These are phyloP conservation scores for Geotrichum siamense DNA, from an alignment of 1,139 yeast species.

Conservation along the genomic window DNA sequence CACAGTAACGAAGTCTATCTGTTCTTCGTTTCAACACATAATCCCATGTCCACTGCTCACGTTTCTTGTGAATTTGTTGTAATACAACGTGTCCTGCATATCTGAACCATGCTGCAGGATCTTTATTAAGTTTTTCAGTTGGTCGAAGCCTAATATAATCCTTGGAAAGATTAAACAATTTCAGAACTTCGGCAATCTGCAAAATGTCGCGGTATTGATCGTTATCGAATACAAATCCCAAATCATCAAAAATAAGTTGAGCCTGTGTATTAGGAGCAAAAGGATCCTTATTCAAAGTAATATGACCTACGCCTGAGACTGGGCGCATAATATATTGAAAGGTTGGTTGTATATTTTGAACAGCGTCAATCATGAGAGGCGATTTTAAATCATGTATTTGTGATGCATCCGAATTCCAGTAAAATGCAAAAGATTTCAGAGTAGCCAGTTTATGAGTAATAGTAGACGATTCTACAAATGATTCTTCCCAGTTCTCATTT, in stretches of 20 bases:
- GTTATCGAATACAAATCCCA: conserved; percentile 78
- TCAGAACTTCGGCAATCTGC: conserved; percentile 74
- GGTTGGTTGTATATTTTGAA: conserved; percentile 24
- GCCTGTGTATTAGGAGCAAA: conserved; percentile 61
- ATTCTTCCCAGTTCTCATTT: conserved; percentile 75
- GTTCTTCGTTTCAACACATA: conserved; percentile 63
- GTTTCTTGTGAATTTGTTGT: conserved; percentile 71
- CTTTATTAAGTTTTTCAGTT: conserved; percentile 47
- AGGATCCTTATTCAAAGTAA: conserved; percentile 77
- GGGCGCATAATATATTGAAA: conserved; percentile 73
- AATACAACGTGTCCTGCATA: conserved; percentile 70
- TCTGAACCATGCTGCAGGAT: conserved; percentile 73
- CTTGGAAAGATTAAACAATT: conserved; percentile 67
- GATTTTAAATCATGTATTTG: conserved; percentile 28
- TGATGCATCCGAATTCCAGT: conserved; percentile 70
- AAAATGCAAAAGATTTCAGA: conserved; percentile 64
- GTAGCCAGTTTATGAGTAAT: conserved; percentile 72
- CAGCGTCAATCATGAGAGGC: conserved; percentile 30
- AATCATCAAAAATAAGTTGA: conserved; percentile 75
- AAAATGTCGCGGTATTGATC: conserved; percentile 76
- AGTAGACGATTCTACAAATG: conserved; percentile 63
- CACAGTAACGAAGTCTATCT: conserved; percentile 58
- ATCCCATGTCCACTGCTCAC: conserved; percentile 86
- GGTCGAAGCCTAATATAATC: conserved; percentile 72
- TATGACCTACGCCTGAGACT: conserved; percentile 78